A percentile compares a stretch with the other conserved stretches of the same genome.
Evolutionary conservation across 192 early-diverging fungal genomes (phyloP).

Genomic region (Gaertneriomyces semiglobifer): DNA sequence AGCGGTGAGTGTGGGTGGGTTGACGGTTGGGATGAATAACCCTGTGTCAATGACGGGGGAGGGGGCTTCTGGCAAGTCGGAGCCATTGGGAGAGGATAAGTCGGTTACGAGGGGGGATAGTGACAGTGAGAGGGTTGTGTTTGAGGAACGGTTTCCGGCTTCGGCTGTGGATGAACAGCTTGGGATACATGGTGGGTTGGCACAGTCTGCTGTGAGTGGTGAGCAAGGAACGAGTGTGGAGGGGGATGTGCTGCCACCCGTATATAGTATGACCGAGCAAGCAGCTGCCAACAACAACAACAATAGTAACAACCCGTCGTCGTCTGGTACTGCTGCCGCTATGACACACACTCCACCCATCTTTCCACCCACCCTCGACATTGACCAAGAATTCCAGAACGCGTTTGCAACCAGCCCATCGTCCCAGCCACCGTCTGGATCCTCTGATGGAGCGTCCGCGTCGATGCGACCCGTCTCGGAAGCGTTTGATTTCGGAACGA

Average conservation of each 20-base stretch:
- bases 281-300: not conserved
- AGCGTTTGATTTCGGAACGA: not conserved
- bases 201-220: not conserved
- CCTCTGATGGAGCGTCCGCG: not conserved
- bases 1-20: too few relatives aligned
- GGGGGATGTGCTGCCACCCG: not conserved
- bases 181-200: not conserved
- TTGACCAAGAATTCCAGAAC: constrained; percentile 26
- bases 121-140: too few relatives aligned
- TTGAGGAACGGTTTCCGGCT: too few relatives aligned
- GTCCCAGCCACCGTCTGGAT: not conserved
- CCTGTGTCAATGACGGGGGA: too few relatives aligned
- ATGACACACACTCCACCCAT: not conserved
- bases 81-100: too few relatives aligned
- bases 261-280: not conserved
- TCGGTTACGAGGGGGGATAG: too few relatives aligned
- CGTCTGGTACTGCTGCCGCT: not conserved
- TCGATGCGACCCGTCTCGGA: not conserved
- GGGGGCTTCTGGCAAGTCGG: too few relatives aligned
- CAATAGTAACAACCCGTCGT: not conserved
- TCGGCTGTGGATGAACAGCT: too few relatives aligned
- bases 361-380: constrained; percentile 7
- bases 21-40: too few relatives aligned
- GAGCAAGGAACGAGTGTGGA: not conserved
- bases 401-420: constrained; percentile 15